A percentile compares a stretch with the other conserved stretches of the same genome.
phyloP scores from a whole-genome alignment of 371 early-diverging fungal species.

The Rhizopus delemar region DNA sequence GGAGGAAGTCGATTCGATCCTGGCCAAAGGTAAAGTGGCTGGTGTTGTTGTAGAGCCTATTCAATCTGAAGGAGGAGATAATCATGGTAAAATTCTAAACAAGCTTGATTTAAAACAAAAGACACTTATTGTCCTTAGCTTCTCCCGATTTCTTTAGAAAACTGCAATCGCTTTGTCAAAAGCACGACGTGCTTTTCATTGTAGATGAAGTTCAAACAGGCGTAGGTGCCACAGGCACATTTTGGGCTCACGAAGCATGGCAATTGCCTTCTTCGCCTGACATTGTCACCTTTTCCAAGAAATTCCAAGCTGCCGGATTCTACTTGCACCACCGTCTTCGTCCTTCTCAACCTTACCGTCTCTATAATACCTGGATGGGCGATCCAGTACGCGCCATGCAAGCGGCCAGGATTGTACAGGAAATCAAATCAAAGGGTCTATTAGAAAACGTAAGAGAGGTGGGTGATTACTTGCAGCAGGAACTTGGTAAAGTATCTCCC shows the following conservation, averaged over 20 bases:
- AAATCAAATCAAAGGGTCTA: conserved; percentile 57
- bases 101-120: background rate
- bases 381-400: conserved; percentile 72
- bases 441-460: conserved; percentile 56
- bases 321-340: conserved; percentile 59
- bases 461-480: conserved; percentile 57
- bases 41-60: conserved; percentile 83
- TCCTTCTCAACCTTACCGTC: conserved; percentile 63
- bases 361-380: conserved; percentile 79
- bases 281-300: conserved; percentile 78
- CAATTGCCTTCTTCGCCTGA: conserved; percentile 66
- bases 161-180: conserved; percentile 64
- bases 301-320: conserved; percentile 79
- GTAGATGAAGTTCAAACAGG: conserved; percentile 88
- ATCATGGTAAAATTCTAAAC: conserved; percentile 43
- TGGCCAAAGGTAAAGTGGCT: conserved; percentile 58
- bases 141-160: conserved; percentile 68
- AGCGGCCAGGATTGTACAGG: conserved; percentile 65
- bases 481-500: conserved; percentile 38
- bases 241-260: conserved; percentile 82
- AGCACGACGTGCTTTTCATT: conserved; percentile 70
- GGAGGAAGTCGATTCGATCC: conserved; percentile 49
- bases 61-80: conserved; percentile 86
- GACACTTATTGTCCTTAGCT: conserved; percentile 34
- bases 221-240: conserved; percentile 80